These are phyloP conservation scores for Fomitopsis pulvina DNA, from an alignment of 768 basidiomycete genomes.

Conservation along the genomic window DNA sequence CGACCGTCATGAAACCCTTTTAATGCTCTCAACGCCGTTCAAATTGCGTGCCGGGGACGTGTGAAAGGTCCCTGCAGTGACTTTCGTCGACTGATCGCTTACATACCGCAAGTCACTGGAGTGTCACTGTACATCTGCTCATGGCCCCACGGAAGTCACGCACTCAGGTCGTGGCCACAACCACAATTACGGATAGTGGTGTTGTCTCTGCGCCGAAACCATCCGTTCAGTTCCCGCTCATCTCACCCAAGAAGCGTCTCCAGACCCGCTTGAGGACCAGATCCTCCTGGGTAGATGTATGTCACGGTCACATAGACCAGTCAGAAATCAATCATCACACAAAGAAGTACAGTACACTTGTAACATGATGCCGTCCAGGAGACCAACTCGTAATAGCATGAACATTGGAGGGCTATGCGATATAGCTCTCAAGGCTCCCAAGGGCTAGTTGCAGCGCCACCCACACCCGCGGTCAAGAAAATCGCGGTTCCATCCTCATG, in stretches of 20 bases:
- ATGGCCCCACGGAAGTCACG: not conserved
- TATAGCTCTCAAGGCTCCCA: constrained; percentile 29
- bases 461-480: constrained; percentile 59
- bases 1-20: constrained; percentile 49
- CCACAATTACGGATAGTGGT: constrained; percentile 1
- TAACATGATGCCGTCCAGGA: no score
- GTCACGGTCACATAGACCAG: constrained; percentile 22
- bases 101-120: not conserved
- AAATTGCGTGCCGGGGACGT: not conserved
- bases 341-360: not conserved
- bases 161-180: constrained; percentile 2
- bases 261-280: constrained; percentile 53
- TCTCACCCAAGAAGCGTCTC: constrained; percentile 39
- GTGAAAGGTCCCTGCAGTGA: no score
- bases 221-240: constrained; percentile 33
- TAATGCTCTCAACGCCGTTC: not conserved
- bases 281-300: constrained; percentile 54
- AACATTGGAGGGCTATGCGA: no score
- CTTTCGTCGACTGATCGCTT: constrained; percentile 5
- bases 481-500: constrained; percentile 42
- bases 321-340: not conserved
- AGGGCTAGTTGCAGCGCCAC: constrained; percentile 43
- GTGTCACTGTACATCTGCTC: not conserved
- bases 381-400: not conserved
- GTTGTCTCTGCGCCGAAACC: not conserved